These are phyloP conservation scores for Nymphaea thermarum DNA, from an alignment of 164 flowering plant species.

Conservation along the genomic window DNA sequence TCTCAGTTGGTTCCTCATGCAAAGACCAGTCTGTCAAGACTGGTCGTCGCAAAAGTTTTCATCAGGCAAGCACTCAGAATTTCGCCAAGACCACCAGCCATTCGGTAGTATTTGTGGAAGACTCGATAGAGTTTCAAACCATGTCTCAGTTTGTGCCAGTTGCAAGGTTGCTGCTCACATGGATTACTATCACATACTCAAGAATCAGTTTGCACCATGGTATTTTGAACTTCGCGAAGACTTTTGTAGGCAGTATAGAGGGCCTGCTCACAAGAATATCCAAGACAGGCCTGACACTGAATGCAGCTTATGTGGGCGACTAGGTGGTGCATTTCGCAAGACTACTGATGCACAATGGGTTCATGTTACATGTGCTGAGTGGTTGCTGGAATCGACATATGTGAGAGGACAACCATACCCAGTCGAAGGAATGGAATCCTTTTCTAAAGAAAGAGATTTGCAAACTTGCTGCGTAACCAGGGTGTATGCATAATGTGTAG, in stretches of 20 bases:
- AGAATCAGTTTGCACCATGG: constrained; percentile 74
- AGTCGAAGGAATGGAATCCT: constrained; percentile 64
- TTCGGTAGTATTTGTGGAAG: constrained; percentile 83
- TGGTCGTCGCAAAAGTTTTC: constrained; percentile 34
- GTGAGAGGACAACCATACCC: constrained; percentile 82
- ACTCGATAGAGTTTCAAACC: constrained; percentile 54
- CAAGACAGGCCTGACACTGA: constrained; percentile 49
- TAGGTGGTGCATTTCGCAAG: constrained; percentile 85
- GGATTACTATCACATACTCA: constrained; percentile 67
- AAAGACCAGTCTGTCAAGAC: constrained; percentile 49
- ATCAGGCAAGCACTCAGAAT: constrained; percentile 35
- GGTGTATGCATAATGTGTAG: constrained; percentile 91
- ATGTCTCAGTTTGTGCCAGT: constrained; percentile 59
- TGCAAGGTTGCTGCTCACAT: constrained; percentile 97
- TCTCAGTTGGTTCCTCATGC: constrained; percentile 49
- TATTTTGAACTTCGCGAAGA: constrained; percentile 83
- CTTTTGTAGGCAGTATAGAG: constrained; percentile 23
- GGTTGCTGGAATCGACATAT: constrained; percentile 75
- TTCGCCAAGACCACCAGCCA: constrained; percentile 41
- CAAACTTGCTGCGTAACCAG: constrained; percentile 32
- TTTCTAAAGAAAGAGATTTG: constrained; percentile 35
- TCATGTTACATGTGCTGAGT: constrained; percentile 98
- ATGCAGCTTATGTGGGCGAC: constrained; percentile 79
- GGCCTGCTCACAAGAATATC: constrained; percentile 23
- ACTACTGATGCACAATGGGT: constrained; percentile 78